Percentiles rank a stretch among this genome's conserved stretches.
Evolutionary conservation across 179 eudicot species (phyloP).

Genomic region (Actinidia chinensis): DNA sequence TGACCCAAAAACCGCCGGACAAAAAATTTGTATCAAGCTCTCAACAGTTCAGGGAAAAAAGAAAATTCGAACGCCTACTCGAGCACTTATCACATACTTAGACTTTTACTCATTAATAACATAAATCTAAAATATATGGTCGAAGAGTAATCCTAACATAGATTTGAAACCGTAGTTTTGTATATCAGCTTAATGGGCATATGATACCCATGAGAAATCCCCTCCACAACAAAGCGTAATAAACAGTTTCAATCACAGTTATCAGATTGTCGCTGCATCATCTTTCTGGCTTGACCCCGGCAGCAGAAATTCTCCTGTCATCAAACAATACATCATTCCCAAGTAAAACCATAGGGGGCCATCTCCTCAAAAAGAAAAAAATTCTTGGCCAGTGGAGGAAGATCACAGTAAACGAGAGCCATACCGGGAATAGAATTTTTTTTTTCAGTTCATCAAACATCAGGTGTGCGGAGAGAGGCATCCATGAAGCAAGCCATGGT

Average conservation of each 20-base stretch:
- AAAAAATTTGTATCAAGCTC: neutral
- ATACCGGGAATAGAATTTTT: conserved; percentile 71
- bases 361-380: neutral
- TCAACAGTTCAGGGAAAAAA: neutral
- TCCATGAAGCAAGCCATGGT: conserved; percentile 92
- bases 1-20: conserved; percentile 27
- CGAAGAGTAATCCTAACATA: too few relatives aligned
- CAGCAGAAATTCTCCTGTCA: conserved; percentile 71
- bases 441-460: conserved; percentile 95
- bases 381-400: neutral
- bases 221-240: conserved; percentile 96
- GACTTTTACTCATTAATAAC: neutral
- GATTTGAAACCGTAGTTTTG: neutral
- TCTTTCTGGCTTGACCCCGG: conserved; percentile 60
- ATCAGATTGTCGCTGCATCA: conserved; percentile 45
- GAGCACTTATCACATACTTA: neutral
- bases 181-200: neutral
- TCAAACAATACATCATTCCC: conserved; percentile 9
- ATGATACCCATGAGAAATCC: conserved; percentile 79
- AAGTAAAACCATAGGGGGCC: neutral
- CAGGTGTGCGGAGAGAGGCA: conserved; percentile 88
- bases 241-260: conserved; percentile 89
- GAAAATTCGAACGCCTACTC: neutral
- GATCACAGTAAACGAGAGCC: neutral
- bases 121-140: neutral